phyloP scores from a whole-genome alignment of 2,329 filamentous ascomycete species.

The Sarocladium strictum region DNA sequence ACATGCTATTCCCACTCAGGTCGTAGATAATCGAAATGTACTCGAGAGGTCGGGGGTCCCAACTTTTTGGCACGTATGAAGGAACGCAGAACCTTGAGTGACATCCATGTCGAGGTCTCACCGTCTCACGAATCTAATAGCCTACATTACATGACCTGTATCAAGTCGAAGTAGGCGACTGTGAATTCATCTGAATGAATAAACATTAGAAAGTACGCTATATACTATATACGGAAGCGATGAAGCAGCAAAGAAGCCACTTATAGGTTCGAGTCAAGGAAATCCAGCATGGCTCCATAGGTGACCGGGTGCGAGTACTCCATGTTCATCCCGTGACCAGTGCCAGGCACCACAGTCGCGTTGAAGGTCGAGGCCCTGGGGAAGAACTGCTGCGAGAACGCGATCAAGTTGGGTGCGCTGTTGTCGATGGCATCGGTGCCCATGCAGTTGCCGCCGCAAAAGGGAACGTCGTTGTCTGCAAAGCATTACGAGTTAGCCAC shows the following conservation, averaged over 20 bases:
- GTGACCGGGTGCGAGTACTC: constrained; percentile 27
- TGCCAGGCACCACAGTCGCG: constrained; percentile 45
- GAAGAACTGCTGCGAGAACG: constrained; percentile 34
- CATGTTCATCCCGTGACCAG: constrained; percentile 47
- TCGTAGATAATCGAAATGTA: too few species aligned
- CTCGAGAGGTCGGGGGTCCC: too few species aligned
- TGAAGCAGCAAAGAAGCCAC: not conserved
- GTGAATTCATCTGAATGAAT: not conserved
- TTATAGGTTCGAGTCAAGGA: constrained; percentile 20
- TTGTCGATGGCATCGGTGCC: constrained; percentile 31
- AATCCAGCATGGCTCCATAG: constrained; percentile 31
- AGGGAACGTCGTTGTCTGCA: constrained; percentile 43
- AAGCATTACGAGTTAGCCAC: not conserved
- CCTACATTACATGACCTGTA: too few species aligned
- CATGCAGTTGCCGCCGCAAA: constrained; percentile 57
- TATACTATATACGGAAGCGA: not conserved
- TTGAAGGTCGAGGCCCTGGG: constrained; percentile 42
- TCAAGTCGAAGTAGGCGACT: too few species aligned
- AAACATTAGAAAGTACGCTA: constrained; percentile 2
- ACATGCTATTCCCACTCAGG: too few species aligned
- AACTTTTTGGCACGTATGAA: too few species aligned
- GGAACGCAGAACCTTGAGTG: too few species aligned
- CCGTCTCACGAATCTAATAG: too few species aligned
- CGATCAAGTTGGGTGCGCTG: constrained; percentile 35
- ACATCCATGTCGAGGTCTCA: too few species aligned